Conservation (phyloP, 75 land plant genomes). For the Chamaecyparis obtusa region DNA sequence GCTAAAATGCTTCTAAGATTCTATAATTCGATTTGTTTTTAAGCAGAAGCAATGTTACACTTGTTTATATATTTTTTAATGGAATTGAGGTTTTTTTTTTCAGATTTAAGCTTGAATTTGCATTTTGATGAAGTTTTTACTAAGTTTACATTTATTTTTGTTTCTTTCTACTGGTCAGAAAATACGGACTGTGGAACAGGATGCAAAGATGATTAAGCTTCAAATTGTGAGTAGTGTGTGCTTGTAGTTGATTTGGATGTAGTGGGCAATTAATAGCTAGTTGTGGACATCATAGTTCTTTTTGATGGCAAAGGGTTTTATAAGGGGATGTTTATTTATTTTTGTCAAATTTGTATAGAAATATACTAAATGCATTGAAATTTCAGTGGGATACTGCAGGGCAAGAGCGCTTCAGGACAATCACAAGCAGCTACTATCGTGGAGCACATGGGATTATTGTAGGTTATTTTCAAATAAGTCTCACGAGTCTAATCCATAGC, state of each 20-base stretch:
- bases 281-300: neutral
- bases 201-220: conserved; percentile 54
- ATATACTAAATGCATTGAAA: neutral
- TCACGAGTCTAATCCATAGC: neutral
- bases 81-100: neutral
- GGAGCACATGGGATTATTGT: conserved; percentile 75
- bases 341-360: neutral
- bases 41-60: neutral
- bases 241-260: neutral
- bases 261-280: neutral
- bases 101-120: neutral
- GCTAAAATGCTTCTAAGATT: neutral
- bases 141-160: neutral
- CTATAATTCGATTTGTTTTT: neutral
- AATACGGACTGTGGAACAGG: conserved; percentile 60
- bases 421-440: conserved; percentile 68
- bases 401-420: conserved; percentile 62
- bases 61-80: neutral
- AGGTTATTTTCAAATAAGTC: conserved; percentile 4
- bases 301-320: neutral
- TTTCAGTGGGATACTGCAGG: conserved; percentile 72
- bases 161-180: conserved; percentile 23
- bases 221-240: conserved; percentile 36
- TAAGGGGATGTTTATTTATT: neutral
- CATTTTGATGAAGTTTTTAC: neutral